Evolutionary conservation across 2,329 filamentous ascomycete species (phyloP), one percentile per base, ranked within the genome.

Genomic region (Verticillium nubilum): DNA sequence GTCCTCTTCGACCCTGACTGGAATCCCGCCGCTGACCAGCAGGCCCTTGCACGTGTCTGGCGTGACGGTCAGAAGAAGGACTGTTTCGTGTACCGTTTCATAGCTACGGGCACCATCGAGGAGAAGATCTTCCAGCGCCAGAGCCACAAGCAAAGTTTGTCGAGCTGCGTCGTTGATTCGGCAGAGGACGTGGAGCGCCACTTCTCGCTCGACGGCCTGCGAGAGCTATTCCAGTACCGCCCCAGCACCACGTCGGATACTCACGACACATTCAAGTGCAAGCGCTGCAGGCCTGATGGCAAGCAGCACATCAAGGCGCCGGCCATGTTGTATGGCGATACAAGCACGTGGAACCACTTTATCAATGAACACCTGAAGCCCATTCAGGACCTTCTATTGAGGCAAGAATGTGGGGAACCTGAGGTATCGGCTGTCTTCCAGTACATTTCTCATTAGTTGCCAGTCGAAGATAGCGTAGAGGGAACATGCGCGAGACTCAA

Each of bases 81-180:
- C 70, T 99, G 95, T 70, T 99, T 99, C 68, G 95, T 99, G 17
- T 99, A 99, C 74, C 90, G 95, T n/a, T 99, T 99, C 77, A 99
- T 99, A 68, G 91, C 93, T 0, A 98, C 96, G 0, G 95, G 95
- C 4, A 97, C 93, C 0, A 99, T 99, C 62, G 95, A 99, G 71
- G 95, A 99, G 75, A 99, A 99, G 78, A 97, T 99, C 66, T 99
- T 99, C 78, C 95, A 99, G 74, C 89, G 96, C 10, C 95, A 99
- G 71, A 96, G 91, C 1, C 96, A 99, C 80, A 99, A 99, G 76
- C 95, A 99, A 75, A 96, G 92, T 7, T 80, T 99, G 1, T 98
- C 94, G 0, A 96, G 92, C 0, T 97, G 93, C 67, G 95, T 99
- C 4, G 95, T 99, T 7, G 95, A 99, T 74, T 93, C 90, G 2